Conservation (phyloP, 805 yeast genomes). For the Starmerella floris region DNA sequence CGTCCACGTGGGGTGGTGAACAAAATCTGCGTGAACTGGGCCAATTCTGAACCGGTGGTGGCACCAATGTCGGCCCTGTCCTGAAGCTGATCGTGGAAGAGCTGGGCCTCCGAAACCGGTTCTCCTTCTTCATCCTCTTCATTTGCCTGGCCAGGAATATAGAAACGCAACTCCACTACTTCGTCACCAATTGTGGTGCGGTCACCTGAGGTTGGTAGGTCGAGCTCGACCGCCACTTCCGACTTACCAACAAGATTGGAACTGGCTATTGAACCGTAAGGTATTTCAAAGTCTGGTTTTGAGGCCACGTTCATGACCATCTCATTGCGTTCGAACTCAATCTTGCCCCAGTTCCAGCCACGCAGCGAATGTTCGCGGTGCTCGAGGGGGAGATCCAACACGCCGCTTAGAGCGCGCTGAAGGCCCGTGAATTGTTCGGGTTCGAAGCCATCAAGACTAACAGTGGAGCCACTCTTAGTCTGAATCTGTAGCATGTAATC, state of each 20-base stretch:
- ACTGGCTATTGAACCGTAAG: constrained; percentile 66
- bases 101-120: constrained; percentile 60
- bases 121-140: constrained; percentile 27
- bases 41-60: constrained; percentile 88
- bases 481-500: constrained; percentile 83
- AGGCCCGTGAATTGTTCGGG: constrained; percentile 62
- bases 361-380: constrained; percentile 80
- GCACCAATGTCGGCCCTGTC: constrained; percentile 91
- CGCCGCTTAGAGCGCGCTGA: constrained; percentile 70
- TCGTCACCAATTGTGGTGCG: constrained; percentile 73
- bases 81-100: constrained; percentile 79
- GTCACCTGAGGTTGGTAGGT: constrained; percentile 38
- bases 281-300: constrained; percentile 83
- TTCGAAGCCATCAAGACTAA: constrained; percentile 84
- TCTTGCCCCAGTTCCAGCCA: constrained; percentile 99
- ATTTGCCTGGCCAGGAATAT: constrained; percentile 71
- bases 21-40: constrained; percentile 77
- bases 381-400: constrained; percentile 62
- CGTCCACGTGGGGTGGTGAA: constrained; percentile 98
- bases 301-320: constrained; percentile 73
- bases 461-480: constrained; percentile 76
- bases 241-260: constrained; percentile 81
- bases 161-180: constrained; percentile 84
- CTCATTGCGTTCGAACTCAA: constrained; percentile 86
- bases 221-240: constrained; percentile 85